A percentile compares a stretch with the other conserved stretches of the same genome.
Conservation (phyloP, 257 asterid genomes). For the Solanum ossicruentum region DNA sequence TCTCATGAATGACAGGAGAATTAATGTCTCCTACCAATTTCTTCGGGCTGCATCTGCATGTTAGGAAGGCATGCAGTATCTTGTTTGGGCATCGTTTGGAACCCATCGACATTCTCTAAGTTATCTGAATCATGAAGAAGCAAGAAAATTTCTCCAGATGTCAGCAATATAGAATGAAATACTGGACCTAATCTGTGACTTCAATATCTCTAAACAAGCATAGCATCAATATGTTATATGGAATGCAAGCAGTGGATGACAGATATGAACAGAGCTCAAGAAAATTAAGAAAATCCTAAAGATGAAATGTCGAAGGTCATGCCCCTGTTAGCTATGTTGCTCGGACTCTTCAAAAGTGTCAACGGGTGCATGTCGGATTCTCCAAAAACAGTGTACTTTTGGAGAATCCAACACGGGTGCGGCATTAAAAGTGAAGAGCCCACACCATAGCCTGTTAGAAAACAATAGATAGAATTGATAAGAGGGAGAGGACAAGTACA, state of each 20-base stretch:
- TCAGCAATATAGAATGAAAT: background rate
- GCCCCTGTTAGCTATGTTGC: background rate
- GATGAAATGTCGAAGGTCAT: background rate
- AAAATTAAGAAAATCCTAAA: background rate
- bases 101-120: conserved; percentile 2
- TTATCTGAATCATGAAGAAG: conserved; percentile 1
- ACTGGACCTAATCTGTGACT: background rate
- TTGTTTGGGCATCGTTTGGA: conserved; percentile 1
- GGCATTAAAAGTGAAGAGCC: too few relatives aligned
- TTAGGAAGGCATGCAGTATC: conserved; percentile 6
- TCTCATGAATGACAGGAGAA: background rate
- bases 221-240: background rate
- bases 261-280: background rate
- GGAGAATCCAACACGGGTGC: too few relatives aligned
- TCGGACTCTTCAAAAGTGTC: too few relatives aligned
- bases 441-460: background rate
- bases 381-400: too few relatives aligned
- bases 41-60: conserved; percentile 11
- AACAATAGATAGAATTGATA: background rate
- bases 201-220: background rate
- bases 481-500: background rate
- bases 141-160: background rate
- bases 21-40: conserved; percentile 10
- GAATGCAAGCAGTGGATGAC: background rate
- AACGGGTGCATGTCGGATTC: too few relatives aligned